Percentiles rank a stretch among this genome's conserved stretches.
Conservation (phyloP, 805 yeast species). For the Yueomyces sp. region DNA sequence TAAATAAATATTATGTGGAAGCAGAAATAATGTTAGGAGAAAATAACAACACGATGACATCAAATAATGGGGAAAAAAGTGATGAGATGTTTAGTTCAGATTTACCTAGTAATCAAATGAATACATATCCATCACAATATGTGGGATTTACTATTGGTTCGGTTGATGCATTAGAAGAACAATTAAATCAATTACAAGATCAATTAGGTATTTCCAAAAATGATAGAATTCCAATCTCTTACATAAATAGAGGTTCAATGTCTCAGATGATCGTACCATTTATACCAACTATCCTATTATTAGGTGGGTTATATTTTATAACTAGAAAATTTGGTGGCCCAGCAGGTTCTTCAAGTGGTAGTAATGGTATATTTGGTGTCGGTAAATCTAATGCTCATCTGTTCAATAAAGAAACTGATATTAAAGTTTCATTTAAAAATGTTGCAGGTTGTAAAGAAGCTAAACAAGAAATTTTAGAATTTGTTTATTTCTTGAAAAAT, state of each 20-base stretch:
- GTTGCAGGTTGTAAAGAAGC: slow-evolving; percentile 98
- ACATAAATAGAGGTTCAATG: slow-evolving; percentile 55
- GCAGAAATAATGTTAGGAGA: slow-evolving; percentile 41
- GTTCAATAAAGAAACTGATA: slow-evolving; percentile 84
- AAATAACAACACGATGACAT: not conserved
- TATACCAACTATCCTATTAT: slow-evolving; percentile 65
- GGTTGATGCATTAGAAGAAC: slow-evolving; percentile 72
- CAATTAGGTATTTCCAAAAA: slow-evolving; percentile 49
- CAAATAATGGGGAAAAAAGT: too few species aligned
- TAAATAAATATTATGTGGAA: slow-evolving; percentile 60
- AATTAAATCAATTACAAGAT: slow-evolving; percentile 61
- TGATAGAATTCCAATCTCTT: slow-evolving; percentile 67
- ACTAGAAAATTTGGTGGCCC: slow-evolving; percentile 22
- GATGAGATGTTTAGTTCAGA: not conserved
- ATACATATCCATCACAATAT: slow-evolving; percentile 21
- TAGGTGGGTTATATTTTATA: slow-evolving; percentile 54
- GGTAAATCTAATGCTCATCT: slow-evolving; percentile 86
- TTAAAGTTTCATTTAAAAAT: slow-evolving; percentile 78
- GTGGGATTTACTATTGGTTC: slow-evolving; percentile 81
- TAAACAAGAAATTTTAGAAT: slow-evolving; percentile 94
- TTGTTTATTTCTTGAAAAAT: slow-evolving; percentile 82
- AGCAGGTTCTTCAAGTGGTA: slow-evolving; percentile 24
- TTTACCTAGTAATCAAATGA: not conserved
- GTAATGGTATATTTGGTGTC: slow-evolving; percentile 76
- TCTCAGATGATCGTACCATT: slow-evolving; percentile 53